These are phyloP conservation scores for Tubosaeta sp. DNA, from an alignment of 768 basidiomycete genomes.

Conservation along the genomic window DNA sequence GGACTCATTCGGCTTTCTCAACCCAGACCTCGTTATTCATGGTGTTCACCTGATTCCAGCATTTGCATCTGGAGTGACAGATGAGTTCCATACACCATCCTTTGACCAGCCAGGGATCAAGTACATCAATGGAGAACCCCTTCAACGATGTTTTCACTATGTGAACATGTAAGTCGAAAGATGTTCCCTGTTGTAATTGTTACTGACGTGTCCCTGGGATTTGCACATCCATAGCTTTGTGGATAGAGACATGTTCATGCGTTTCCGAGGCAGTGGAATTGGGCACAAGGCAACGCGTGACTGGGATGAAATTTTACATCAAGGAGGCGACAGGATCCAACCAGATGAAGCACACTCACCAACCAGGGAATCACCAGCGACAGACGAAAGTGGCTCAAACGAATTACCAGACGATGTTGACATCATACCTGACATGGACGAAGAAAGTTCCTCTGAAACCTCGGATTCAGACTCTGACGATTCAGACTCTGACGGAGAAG, in stretches of 20 bases:
- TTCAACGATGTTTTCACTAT: conserved; percentile 25
- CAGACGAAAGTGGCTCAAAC: not conserved
- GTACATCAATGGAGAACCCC: not conserved
- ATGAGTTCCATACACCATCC: not conserved
- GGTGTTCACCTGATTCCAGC: conserved; percentile 41
- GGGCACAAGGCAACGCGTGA: conserved; percentile 23
- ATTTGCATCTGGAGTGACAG: conserved; percentile 25
- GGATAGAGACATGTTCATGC: conserved; percentile 16
- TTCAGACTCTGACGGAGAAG: not conserved
- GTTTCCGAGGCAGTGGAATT: conserved; percentile 28
- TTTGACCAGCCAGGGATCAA: not conserved
- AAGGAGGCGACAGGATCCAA: not conserved
- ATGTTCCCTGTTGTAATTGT: not conserved
- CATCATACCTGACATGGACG: no score
- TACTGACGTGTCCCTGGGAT: conserved; percentile 1
- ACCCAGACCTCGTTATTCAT: conserved; percentile 39
- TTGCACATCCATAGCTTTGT: not conserved
- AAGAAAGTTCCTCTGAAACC: no score
- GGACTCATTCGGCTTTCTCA: conserved; percentile 41
- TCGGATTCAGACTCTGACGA: no score
- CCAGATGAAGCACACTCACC: no score
- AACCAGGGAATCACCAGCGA: no score
- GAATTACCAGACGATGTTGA: no score
- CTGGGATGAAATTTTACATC: conserved; percentile 8
- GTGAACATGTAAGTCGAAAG: conserved; percentile 29